Evolutionary conservation across 768 basidiomycete genomes (phyloP), one percentile per base, ranked within the genome.

Genomic region (Austroboletus eburneus): DNA sequence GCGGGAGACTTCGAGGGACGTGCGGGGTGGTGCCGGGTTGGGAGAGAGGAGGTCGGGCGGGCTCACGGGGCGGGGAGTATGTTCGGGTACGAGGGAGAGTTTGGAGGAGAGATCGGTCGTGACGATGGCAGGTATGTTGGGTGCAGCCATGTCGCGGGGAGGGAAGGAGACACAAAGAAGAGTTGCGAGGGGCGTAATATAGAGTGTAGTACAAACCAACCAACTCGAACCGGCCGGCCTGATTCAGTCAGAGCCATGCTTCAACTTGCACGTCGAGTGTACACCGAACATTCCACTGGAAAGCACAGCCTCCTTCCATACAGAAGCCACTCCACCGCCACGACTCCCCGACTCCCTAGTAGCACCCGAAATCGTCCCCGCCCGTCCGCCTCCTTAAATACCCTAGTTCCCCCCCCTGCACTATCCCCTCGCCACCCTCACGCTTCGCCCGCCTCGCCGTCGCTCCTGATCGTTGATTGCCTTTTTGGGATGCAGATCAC

Each of bases 71-170:
- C 25, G 39, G 13, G 42, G 27, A 1, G 7, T 12, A 13, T 5
- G 4, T 16, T 35, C 17, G 34, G 30, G 30, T 7, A 55, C 45
- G 29, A 67, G 51, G 20, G 63, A 57, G 8, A 47, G 56, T 16
- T 47, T 57, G n/a, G 66, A 69, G 16, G 66, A 67, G 1, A 69
- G 55, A 57, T 67, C 66, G 13, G 61, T 67, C 0, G 66, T 67
- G 43, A 68, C 66, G 45, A 69, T 67, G 18, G 65, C 65, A 32
- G 65, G 65, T 2, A 69, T 69, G 51, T 51, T 56, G 7, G 55
- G 18, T 21, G 53, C 36, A n/a, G 56, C 16, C 64, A 67, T 57
- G 49, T 43, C 43, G 38, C 30, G 27, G 14, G 21, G 23, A 30
- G 30, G 29, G 34, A 34, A 21, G 12, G 30, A 27, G 25, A 29